These are phyloP conservation scores for Pelargonium fulgidum DNA, from an alignment of 441 rosid species.

Conservation along the genomic window DNA sequence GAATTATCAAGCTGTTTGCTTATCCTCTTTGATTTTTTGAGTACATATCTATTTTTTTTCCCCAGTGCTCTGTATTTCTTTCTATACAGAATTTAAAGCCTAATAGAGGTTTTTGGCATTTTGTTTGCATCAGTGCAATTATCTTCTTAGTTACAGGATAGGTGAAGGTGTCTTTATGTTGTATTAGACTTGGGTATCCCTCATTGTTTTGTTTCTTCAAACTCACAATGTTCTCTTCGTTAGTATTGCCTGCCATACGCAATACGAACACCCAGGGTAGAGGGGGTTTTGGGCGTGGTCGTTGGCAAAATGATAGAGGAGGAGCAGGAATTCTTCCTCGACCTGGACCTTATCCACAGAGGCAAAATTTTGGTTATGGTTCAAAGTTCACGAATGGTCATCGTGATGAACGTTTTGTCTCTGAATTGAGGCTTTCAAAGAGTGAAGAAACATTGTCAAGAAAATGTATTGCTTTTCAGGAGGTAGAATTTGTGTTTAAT, in stretches of 20 bases:
- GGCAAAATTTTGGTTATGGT: conserved; percentile 65
- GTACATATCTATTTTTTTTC: no score
- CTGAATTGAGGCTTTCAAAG: conserved; percentile 75
- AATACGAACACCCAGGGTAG: conserved; percentile 49
- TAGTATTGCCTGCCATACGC: conserved; percentile 64
- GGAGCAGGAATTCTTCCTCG: conserved; percentile 75
- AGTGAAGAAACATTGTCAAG: conserved; percentile 85
- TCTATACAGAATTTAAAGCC: no score
- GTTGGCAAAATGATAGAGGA: conserved; percentile 85
- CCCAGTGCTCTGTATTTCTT: no score
- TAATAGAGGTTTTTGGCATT: neutral
- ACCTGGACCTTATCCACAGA: conserved; percentile 70
- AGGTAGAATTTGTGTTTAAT: conserved; percentile 36
- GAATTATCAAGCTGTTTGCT: neutral
- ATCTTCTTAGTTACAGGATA: neutral
- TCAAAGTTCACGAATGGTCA: conserved; percentile 58
- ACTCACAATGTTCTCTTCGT: conserved; percentile 18
- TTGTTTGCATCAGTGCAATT: neutral
- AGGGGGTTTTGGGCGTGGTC: conserved; percentile 69
- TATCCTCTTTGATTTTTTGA: neutral
- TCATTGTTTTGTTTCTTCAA: neutral
- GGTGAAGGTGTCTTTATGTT: neutral
- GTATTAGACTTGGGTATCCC: neutral
- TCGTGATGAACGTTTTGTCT: conserved; percentile 84
- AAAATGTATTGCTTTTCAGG: conserved; percentile 70